These are phyloP conservation scores for Fusarium oligoseptatum DNA, from an alignment of 2,329 filamentous ascomycete species.

Conservation along the genomic window DNA sequence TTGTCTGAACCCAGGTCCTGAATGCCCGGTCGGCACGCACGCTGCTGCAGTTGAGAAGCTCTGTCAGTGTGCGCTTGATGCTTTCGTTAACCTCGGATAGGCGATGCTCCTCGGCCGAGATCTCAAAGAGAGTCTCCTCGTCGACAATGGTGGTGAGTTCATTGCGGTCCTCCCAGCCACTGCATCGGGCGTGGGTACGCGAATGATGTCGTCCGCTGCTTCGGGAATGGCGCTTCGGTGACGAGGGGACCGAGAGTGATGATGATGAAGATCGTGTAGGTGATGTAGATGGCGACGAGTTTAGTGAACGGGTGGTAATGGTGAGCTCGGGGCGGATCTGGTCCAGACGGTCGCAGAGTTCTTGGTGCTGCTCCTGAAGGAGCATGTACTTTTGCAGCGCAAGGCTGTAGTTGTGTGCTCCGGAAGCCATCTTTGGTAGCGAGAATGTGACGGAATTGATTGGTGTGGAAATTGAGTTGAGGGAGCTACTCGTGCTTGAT, in stretches of 20 bases:
- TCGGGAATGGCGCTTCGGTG: constrained; percentile 59
- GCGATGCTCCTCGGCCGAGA: constrained; percentile 66
- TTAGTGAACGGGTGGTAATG: constrained; percentile 52
- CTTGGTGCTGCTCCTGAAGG: constrained; percentile 67
- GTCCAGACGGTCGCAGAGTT: constrained; percentile 64
- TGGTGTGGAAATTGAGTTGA: constrained; percentile 10
- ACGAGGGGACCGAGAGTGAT: constrained; percentile 63
- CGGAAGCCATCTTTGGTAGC: constrained; percentile 47
- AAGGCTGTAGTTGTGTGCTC: constrained; percentile 56
- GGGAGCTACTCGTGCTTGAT: constrained; percentile 25
- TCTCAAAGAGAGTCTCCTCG: constrained; percentile 62
- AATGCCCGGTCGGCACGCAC: constrained; percentile 65
- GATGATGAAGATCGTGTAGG: constrained; percentile 65
- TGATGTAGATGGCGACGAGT: constrained; percentile 70
- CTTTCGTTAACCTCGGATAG: constrained; percentile 70
- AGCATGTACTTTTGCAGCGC: constrained; percentile 68
- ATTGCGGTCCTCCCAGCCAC: constrained; percentile 51
- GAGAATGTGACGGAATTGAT: constrained; percentile 10
- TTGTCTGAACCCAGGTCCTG: constrained; percentile 70
- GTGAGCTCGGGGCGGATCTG: constrained; percentile 60
- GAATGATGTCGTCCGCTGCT: constrained; percentile 47
- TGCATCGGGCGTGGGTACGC: constrained; percentile 49
- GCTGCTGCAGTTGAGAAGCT: constrained; percentile 71
- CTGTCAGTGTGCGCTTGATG: constrained; percentile 72
- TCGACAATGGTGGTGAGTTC: constrained; percentile 60